Conservation (phyloP, 164 flowering plant species). For the Sextonia rubra region DNA sequence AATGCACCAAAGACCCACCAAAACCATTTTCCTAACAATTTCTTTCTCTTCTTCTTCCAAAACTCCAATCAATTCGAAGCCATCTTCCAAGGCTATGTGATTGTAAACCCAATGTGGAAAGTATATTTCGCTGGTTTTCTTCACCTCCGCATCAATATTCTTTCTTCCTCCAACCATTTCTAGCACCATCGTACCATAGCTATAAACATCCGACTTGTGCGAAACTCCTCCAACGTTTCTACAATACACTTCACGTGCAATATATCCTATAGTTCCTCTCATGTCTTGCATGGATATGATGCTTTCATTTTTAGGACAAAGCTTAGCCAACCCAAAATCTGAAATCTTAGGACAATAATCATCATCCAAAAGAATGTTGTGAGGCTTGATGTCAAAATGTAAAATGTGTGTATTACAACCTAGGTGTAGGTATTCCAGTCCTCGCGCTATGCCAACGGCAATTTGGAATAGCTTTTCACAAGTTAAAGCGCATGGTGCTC, state of each 20-base stretch:
- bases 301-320: background rate
- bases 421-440: slow-evolving; percentile 5
- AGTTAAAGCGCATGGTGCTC: background rate
- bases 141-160: background rate
- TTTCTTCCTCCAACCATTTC: slow-evolving; percentile 6
- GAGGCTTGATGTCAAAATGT: slow-evolving; percentile 11
- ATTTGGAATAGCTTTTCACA: background rate
- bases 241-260: slow-evolving; percentile 7
- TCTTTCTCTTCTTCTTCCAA: background rate
- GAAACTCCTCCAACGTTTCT: slow-evolving; percentile 4
- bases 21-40: background rate
- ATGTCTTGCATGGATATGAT: background rate
- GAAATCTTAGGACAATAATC: slow-evolving; percentile 6
- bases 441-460: background rate
- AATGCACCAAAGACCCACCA: slow-evolving; percentile 7
- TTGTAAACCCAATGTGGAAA: slow-evolving; percentile 7
- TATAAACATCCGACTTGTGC: slow-evolving; percentile 8
- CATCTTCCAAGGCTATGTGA: background rate
- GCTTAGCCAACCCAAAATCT: slow-evolving; percentile 9
- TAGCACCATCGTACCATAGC: slow-evolving; percentile 7
- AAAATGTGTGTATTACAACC: slow-evolving; percentile 6
- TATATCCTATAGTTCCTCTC: background rate
- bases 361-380: slow-evolving; percentile 4
- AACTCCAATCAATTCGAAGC: background rate
- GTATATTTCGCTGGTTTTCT: slow-evolving; percentile 2